These are phyloP conservation scores for Vaccinium vitisidaea DNA, from an alignment of 148 eudicot species.

Conservation along the genomic window DNA sequence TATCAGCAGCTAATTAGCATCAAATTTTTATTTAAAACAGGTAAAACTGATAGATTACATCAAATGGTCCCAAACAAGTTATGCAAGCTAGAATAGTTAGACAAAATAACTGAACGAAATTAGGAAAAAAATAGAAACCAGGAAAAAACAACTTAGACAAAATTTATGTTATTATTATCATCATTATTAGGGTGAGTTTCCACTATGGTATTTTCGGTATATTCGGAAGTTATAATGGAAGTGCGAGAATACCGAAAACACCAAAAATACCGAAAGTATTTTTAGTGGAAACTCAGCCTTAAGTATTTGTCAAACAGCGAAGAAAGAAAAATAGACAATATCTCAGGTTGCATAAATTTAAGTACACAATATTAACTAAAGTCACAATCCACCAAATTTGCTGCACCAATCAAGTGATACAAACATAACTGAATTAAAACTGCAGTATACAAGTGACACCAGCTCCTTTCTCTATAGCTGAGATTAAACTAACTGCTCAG, in stretches of 20 bases:
- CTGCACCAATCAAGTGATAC: neutral
- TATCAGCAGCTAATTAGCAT: neutral
- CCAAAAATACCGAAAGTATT: too few species aligned
- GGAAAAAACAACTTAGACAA: neutral
- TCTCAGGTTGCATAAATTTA: neutral
- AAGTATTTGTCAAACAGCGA: too few species aligned
- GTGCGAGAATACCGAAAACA: too few species aligned
- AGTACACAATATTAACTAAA: neutral
- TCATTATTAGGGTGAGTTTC: too few species aligned
- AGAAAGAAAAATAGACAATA: too few species aligned
- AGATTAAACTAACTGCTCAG: neutral
- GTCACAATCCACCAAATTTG: neutral
- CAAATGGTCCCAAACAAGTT: slow-evolving; percentile 4
- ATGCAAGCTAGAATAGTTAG: neutral
- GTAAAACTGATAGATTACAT: neutral
- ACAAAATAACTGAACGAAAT: neutral
- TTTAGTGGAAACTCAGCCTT: too few species aligned
- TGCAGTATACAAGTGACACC: slow-evolving; percentile 5
- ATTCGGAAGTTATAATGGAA: too few species aligned
- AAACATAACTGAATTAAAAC: neutral
- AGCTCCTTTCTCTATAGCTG: neutral
- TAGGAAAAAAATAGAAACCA: neutral
- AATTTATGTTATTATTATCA: neutral
- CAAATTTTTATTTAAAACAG: neutral
- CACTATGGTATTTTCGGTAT: too few species aligned